phyloP scores from a whole-genome alignment of 768 basidiomycete genomes.

The Asterophora lycoperdoides region DNA sequence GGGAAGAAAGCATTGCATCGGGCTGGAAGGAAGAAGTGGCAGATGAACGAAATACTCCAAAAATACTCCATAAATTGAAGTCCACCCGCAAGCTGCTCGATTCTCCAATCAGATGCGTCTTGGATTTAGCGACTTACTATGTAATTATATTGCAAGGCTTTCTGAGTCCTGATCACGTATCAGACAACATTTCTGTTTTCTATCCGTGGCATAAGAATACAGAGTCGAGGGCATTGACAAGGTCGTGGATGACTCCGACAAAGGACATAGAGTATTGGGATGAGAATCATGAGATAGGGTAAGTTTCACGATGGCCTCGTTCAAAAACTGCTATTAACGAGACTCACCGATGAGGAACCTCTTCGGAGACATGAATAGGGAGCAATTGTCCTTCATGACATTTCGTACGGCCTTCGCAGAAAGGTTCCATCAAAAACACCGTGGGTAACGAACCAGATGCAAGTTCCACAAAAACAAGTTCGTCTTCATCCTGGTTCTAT shows the following conservation, averaged over 20 bases:
- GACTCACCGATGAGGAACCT: background rate
- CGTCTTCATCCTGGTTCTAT: too few relatives aligned
- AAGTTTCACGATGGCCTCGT: conserved; percentile 19
- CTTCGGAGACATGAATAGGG: background rate
- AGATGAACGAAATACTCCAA: conserved; percentile 33
- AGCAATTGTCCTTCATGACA: conserved; percentile 7
- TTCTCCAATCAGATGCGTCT: too few relatives aligned
- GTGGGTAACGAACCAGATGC: too few relatives aligned
- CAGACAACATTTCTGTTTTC: conserved; percentile 21
- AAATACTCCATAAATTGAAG: conserved; percentile 24
- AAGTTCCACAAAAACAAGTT: too few relatives aligned
- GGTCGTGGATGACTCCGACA: conserved; percentile 18
- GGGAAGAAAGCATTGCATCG: too few relatives aligned
- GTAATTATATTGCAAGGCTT: conserved; percentile 9
- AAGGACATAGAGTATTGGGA: conserved; percentile 21
- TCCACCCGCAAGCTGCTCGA: conserved; percentile 23
- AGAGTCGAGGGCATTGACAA: conserved; percentile 3
- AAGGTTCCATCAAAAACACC: conserved; percentile 17
- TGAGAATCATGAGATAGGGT: conserved; percentile 18
- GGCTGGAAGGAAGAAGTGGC: too few relatives aligned
- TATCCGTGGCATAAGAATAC: conserved; percentile 29
- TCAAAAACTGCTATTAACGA: conserved; percentile 13
- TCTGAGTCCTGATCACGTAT: conserved; percentile 9
- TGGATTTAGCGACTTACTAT: conserved; percentile 3
- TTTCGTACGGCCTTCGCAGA: background rate